Percentiles rank a stretch among this genome's conserved stretches.
These are phyloP conservation scores for Marchantia paleacea DNA, from an alignment of 225 moss, liverwort and hornwort species.

Conservation along the genomic window DNA sequence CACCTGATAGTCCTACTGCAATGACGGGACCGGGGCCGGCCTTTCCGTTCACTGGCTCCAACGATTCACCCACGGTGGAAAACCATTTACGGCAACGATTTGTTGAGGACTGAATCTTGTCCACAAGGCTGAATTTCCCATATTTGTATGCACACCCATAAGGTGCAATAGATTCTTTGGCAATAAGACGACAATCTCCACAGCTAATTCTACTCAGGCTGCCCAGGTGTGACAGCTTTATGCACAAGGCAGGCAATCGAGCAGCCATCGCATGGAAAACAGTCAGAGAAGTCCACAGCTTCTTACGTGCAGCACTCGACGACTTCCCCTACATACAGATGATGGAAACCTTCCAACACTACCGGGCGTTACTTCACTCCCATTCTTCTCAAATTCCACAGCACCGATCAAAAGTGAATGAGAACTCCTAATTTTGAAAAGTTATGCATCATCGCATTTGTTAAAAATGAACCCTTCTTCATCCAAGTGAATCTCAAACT, in stretches of 20 bases:
- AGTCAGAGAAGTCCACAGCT: too few species aligned
- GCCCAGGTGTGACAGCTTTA: not conserved
- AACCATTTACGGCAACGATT: not conserved
- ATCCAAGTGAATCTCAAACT: too few species aligned
- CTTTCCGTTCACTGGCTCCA: not conserved
- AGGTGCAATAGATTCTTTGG: not conserved
- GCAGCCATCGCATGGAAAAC: conserved; percentile 1
- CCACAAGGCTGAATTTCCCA: not conserved
- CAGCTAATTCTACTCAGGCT: too few species aligned
- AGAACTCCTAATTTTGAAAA: too few species aligned
- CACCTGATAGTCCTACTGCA: conserved; percentile 92
- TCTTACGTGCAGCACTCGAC: too few species aligned
- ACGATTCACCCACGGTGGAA: not conserved
- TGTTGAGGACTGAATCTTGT: not conserved
- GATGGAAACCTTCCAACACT: too few species aligned
- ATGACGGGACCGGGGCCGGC: conserved; percentile 40
- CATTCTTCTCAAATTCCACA: too few species aligned
- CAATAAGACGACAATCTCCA: not conserved
- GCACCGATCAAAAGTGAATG: too few species aligned
- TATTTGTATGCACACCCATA: not conserved
- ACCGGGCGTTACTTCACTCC: too few species aligned
- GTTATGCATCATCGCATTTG: too few species aligned
- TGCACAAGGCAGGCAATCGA: not conserved
- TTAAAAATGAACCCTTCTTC: too few species aligned
- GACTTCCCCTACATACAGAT: too few species aligned